These are phyloP conservation scores for Lactifluus echinatus DNA, from an alignment of 768 basidiomycete species.

Conservation along the genomic window DNA sequence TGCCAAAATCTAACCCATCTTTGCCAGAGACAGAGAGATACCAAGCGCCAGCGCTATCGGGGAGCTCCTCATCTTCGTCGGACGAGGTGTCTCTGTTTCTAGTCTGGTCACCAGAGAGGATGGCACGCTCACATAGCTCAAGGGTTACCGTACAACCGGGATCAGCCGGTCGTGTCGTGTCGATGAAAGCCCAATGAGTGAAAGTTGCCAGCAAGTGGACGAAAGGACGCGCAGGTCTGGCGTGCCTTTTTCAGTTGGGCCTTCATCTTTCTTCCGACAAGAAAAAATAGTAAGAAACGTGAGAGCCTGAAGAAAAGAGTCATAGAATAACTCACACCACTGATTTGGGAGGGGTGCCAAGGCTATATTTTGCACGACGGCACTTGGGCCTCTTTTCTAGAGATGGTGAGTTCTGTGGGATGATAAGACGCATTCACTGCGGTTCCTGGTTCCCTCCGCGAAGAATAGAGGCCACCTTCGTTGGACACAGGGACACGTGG, in stretches of 20 bases:
- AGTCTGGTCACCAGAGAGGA: not conserved
- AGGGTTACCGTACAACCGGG: not conserved
- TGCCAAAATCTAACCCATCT: conserved; percentile 41
- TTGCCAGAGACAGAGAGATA: conserved; percentile 26
- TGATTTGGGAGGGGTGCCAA: not conserved
- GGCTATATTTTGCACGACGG: not conserved
- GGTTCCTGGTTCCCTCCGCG: not conserved
- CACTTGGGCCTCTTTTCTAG: not conserved
- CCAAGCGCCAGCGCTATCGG: conserved; percentile 44
- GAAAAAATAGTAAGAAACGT: not conserved
- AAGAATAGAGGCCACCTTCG: conserved; percentile 7
- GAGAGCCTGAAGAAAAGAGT: not conserved
- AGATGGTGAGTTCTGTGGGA: not conserved
- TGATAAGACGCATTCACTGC: not conserved
- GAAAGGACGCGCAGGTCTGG: not conserved
- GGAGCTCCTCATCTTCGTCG: conserved; percentile 4
- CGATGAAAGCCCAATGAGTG: not conserved
- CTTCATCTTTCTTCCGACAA: not conserved
- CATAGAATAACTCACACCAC: not conserved
- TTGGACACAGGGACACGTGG: conserved; percentile 1
- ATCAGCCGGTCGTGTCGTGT: not conserved
- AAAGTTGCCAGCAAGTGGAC: not conserved
- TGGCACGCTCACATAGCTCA: not conserved
- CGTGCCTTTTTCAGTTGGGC: not conserved
- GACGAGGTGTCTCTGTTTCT: not conserved